phyloP scores from a whole-genome alignment of 768 basidiomycete species.

The Kwoniella bestiolae region DNA sequence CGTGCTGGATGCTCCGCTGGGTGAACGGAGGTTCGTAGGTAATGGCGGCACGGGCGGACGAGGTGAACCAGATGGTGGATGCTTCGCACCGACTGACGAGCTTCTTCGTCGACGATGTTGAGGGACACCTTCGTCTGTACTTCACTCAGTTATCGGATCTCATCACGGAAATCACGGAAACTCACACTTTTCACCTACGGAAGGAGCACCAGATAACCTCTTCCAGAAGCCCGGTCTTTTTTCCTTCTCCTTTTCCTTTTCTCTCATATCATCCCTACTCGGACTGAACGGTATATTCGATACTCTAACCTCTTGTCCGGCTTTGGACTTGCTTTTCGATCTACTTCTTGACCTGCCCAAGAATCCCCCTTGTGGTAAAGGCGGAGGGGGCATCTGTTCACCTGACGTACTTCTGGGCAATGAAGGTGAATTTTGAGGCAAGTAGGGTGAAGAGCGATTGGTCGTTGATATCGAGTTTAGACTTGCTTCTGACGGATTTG shows the following conservation, averaged over 20 bases:
- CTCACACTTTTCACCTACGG: slow-evolving; percentile 23
- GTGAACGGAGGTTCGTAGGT: slow-evolving; percentile 43
- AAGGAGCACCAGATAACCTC: slow-evolving; percentile 37
- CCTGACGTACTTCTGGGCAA: slow-evolving; percentile 38
- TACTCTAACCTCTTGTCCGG: slow-evolving; percentile 20
- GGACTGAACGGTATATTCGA: slow-evolving; percentile 42
- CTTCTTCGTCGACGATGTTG: slow-evolving; percentile 35
- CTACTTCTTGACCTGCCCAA: slow-evolving; percentile 26
- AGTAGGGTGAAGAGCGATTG: slow-evolving; percentile 30
- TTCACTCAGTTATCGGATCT: not conserved
- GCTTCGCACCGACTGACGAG: slow-evolving; percentile 33
- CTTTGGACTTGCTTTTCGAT: slow-evolving; percentile 19
- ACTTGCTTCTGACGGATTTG: slow-evolving; percentile 9
- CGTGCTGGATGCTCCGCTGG: slow-evolving; percentile 33
- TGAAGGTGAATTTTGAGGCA: slow-evolving; percentile 8
- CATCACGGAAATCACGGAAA: not conserved
- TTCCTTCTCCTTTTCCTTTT: slow-evolving; percentile 11
- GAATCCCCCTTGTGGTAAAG: slow-evolving; percentile 24
- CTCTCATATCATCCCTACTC: slow-evolving; percentile 26
- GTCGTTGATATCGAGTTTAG: slow-evolving; percentile 4
- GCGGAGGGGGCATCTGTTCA: slow-evolving; percentile 50
- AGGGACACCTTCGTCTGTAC: slow-evolving; percentile 1
- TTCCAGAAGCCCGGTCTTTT: slow-evolving; percentile 45
- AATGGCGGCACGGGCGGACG: slow-evolving; percentile 41
- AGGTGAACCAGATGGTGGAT: slow-evolving; percentile 1